Percentiles rank a stretch among this genome's conserved stretches.
phyloP scores from a whole-genome alignment of 1,139 yeast species.

The Geotrichum fermentans region DNA sequence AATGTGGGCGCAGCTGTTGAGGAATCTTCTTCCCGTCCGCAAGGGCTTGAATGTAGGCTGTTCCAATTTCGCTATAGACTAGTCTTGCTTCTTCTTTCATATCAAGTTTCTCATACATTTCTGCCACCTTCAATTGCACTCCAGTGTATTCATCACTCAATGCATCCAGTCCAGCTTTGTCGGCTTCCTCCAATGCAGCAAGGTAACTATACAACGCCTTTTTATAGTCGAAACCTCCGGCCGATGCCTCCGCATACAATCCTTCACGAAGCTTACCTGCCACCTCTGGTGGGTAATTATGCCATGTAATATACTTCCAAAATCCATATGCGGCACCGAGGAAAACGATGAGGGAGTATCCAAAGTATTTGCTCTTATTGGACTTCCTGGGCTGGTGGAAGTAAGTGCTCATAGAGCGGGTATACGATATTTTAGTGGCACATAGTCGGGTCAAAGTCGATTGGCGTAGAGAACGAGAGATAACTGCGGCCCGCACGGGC shows the following conservation, averaged over 20 bases:
- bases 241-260: conserved; percentile 72
- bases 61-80: conserved; percentile 62
- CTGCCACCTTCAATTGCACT: conserved; percentile 76
- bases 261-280: conserved; percentile 69
- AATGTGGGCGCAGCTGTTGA: conserved; percentile 43
- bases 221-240: conserved; percentile 55
- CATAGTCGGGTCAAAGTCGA: not conserved
- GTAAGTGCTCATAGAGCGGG: not conserved
- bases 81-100: conserved; percentile 59
- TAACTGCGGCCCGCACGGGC: not conserved
- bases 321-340: conserved; percentile 9
- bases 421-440: not conserved
- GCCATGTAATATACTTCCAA: conserved; percentile 28
- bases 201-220: conserved; percentile 67
- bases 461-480: not conserved
- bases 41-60: conserved; percentile 54
- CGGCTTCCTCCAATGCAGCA: conserved; percentile 48
- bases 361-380: conserved; percentile 2
- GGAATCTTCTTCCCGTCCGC: conserved; percentile 39
- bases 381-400: conserved; percentile 10
- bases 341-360: conserved; percentile 1
- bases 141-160: conserved; percentile 76
- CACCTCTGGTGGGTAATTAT: conserved; percentile 50
- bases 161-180: conserved; percentile 44
- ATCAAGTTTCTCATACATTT: conserved; percentile 69